phyloP scores from a whole-genome alignment of 2,329 filamentous ascomycete species.

The Pseudocercospora fuligena region DNA sequence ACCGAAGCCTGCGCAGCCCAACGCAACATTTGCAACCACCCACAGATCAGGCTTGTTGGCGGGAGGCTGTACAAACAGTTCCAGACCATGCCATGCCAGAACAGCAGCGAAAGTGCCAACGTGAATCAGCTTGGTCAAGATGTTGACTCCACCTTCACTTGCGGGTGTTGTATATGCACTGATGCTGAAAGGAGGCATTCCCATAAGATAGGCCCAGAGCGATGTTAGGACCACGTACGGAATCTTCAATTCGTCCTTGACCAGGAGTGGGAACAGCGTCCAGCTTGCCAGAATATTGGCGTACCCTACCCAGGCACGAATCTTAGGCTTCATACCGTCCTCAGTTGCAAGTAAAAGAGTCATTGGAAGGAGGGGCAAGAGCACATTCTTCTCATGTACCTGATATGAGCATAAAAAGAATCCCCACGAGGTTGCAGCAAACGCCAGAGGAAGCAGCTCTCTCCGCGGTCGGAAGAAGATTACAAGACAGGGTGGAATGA shows the following conservation, averaged over 20 bases:
- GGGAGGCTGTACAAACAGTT: constrained; percentile 71
- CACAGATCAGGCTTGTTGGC: constrained; percentile 85
- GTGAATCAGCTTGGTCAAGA: constrained; percentile 68
- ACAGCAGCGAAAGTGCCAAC: constrained; percentile 76
- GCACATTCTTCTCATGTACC: constrained; percentile 96
- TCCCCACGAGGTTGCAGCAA: constrained; percentile 87
- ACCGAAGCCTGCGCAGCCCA: constrained; percentile 83
- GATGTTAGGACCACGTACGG: constrained; percentile 85
- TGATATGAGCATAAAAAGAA: constrained; percentile 99
- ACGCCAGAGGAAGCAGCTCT: constrained; percentile 75
- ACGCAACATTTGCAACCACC: constrained; percentile 86
- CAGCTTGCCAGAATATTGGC: constrained; percentile 87
- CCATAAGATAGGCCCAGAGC: constrained; percentile 90
- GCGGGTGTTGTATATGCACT: constrained; percentile 59
- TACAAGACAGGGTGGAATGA: constrained; percentile 77
- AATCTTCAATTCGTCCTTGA: constrained; percentile 79
- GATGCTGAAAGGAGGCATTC: constrained; percentile 77
- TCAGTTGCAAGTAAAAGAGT: constrained; percentile 81
- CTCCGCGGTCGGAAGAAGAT: constrained; percentile 80
- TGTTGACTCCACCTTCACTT: constrained; percentile 31
- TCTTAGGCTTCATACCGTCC: constrained; percentile 75
- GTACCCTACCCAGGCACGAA: constrained; percentile 91
- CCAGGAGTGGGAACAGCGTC: constrained; percentile 92
- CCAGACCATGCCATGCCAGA: constrained; percentile 78
- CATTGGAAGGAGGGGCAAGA: constrained; percentile 91